Base-by-base conservation (phyloP, 768 basidiomycete genomes). In the Cubamyces sp. region DNA sequence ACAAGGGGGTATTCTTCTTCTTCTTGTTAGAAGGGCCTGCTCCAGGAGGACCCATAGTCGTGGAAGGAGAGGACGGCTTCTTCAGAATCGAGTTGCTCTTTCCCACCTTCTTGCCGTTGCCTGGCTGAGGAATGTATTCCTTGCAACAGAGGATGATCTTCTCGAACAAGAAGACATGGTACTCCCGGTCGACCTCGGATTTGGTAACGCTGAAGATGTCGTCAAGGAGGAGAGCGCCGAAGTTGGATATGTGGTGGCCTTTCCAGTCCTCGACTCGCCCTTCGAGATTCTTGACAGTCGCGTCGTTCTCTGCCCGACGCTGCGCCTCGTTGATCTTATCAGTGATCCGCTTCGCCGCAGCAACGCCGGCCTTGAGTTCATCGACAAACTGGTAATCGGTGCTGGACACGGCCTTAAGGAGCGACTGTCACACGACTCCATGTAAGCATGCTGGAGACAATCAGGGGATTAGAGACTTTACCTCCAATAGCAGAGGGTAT, bases 101-200 rank as follows among this genome's bases (percentile, higher is more conserved):
- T 67, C 82, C 81, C 41, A 78, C 79, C 75, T 93, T 92, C 74
- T 84, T 86, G 42, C 83, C 81, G 64, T 82, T 86, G 39, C 81
- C 79, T 12, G 83, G 79, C 6, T 82, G 81, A 5, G 81, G 80
- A 16, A 81, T 71, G 6, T 90, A 89, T 74, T 98, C 97, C 74
- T 98, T 98, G 82, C 97, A 98, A 76, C 97, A 99, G 21, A 98
- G 84, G 66, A 99, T 94, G 75, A 99, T 99, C 79, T 94, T 94
- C 78, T 98, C 96, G 67, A 99, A 99, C 39, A 99, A 81, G 82
- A 98, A 99, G 60, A 99, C 96, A 68, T 96, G 94, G 70, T 98
- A 98, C 75, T 99, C 97, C 68, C 97, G 86, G 74, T 98, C 95
- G 69, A 95, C 91, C 61, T 96, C 95, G 51, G 90, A 91, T 76